Evolutionary conservation across 1,284 basidiomycete species (phyloP).

Genomic region (Peniophora sp.): DNA sequence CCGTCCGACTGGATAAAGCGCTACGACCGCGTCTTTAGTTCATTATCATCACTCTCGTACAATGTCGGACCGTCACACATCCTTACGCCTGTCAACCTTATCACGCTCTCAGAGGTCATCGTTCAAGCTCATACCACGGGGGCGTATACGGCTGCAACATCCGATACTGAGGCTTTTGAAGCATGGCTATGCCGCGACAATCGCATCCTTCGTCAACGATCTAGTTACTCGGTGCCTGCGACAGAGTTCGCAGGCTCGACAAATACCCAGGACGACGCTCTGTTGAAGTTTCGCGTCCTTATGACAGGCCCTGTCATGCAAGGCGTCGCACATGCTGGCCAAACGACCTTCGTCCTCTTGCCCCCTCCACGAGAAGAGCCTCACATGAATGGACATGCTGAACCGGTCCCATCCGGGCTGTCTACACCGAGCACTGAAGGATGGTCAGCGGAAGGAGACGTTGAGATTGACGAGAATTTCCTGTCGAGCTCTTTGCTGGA

Average conservation of each 20-base stretch:
- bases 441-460: constrained; percentile 18
- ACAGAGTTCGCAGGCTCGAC: not conserved
- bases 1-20: constrained; percentile 4
- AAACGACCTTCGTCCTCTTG: constrained; percentile 53
- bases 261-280: not conserved
- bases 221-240: constrained; percentile 26
- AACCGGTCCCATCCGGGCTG: not conserved
- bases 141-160: constrained; percentile 16
- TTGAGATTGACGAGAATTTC: constrained; percentile 62
- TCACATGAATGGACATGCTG: constrained; percentile 1
- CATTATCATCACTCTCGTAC: constrained; percentile 7
- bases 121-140: constrained; percentile 19
- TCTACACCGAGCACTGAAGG: constrained; percentile 9
- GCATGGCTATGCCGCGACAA: constrained; percentile 30
- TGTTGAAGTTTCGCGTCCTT: constrained; percentile 29
- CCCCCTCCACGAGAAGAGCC: constrained; percentile 22
- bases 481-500: constrained; percentile 42
- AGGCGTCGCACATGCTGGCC: constrained; percentile 45
- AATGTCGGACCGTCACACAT: constrained; percentile 30
- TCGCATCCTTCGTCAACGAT: constrained; percentile 42
- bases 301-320: constrained; percentile 67
- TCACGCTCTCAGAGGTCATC: constrained; percentile 21
- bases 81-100: constrained; percentile 13
- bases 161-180: constrained; percentile 23
- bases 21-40: constrained; percentile 5